These are phyloP conservation scores for Amanita rimosa DNA, from an alignment of 768 basidiomycete genomes.

Conservation along the genomic window DNA sequence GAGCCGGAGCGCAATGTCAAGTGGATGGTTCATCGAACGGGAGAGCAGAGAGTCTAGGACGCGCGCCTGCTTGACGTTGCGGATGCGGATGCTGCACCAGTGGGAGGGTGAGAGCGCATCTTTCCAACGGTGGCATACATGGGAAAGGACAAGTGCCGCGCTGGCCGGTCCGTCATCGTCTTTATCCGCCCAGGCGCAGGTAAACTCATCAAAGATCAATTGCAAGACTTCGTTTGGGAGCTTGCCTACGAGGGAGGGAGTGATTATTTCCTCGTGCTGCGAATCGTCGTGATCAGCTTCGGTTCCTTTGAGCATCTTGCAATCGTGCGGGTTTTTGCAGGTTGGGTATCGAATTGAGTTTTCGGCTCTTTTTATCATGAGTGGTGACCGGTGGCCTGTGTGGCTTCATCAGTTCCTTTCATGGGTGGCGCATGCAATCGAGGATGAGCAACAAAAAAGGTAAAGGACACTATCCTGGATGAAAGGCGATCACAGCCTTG, in stretches of 20 bases:
- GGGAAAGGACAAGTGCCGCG: conserved; percentile 2
- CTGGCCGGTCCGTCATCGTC: neutral
- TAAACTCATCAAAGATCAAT: conserved; percentile 5
- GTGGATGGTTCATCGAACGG: neutral
- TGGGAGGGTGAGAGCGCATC: conserved; percentile 2
- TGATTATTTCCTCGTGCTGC: too few relatives aligned
- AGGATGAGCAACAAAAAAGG: too few relatives aligned
- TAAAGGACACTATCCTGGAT: too few relatives aligned
- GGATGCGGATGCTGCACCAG: conserved; percentile 2
- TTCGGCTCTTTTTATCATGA: neutral
- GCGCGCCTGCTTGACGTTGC: neutral
- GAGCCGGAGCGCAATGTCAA: conserved; percentile 4
- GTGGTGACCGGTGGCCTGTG: neutral
- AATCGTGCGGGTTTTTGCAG: neutral
- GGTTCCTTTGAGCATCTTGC: neutral
- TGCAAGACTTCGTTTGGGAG: conserved; percentile 2
- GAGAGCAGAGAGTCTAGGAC: neutral
- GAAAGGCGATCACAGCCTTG: too few relatives aligned
- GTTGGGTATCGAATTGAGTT: too few relatives aligned
- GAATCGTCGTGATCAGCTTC: neutral
- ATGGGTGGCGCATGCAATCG: too few relatives aligned
- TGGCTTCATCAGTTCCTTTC: too few relatives aligned
- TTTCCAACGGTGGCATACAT: conserved; percentile 5
- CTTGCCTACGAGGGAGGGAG: neutral
- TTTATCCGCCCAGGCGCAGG: neutral